phyloP scores from a whole-genome alignment of 1,284 basidiomycete genomes.

The Melanopsichium pennsylvanicum region DNA sequence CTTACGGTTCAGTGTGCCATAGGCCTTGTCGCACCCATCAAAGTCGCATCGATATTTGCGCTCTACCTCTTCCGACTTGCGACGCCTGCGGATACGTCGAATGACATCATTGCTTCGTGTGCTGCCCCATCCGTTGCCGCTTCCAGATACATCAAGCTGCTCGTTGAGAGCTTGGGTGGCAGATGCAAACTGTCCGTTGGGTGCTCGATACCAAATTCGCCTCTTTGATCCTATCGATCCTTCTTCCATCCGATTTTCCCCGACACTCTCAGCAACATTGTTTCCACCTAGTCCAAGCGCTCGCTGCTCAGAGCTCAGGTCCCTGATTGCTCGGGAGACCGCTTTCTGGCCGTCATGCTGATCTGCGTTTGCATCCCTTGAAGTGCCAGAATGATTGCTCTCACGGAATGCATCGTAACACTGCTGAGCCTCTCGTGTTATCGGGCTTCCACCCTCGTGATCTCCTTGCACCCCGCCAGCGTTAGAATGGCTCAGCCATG shows the following conservation, averaged over 20 bases:
- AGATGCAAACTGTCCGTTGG: conserved; percentile 43
- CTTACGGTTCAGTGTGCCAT: conserved; percentile 80
- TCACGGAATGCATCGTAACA: too few species aligned
- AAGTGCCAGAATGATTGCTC: too few species aligned
- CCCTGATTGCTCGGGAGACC: too few species aligned
- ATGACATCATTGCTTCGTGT: conserved; percentile 3
- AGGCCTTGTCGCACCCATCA: conserved; percentile 81
- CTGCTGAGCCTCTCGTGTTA: not conserved
- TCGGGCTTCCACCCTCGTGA: not conserved
- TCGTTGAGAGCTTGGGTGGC: conserved; percentile 12
- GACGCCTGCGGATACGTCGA: conserved; percentile 42
- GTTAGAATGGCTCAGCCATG: conserved; percentile 2
- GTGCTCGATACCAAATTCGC: conserved; percentile 36
- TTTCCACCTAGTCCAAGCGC: too few species aligned
- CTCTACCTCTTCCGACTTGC: conserved; percentile 73
- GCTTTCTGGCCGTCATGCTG: too few species aligned
- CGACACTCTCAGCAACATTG: not conserved
- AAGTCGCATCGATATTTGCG: conserved; percentile 83
- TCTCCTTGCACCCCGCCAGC: not conserved
- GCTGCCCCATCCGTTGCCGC: not conserved
- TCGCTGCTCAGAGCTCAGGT: too few species aligned
- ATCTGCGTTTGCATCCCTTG: too few species aligned
- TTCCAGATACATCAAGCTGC: not conserved
- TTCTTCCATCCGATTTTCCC: conserved; percentile 22
- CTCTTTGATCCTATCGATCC: conserved; percentile 30